These are phyloP conservation scores for Alternaria brassicicola DNA, from an alignment of 2,329 filamentous ascomycete genomes.

Conservation along the genomic window DNA sequence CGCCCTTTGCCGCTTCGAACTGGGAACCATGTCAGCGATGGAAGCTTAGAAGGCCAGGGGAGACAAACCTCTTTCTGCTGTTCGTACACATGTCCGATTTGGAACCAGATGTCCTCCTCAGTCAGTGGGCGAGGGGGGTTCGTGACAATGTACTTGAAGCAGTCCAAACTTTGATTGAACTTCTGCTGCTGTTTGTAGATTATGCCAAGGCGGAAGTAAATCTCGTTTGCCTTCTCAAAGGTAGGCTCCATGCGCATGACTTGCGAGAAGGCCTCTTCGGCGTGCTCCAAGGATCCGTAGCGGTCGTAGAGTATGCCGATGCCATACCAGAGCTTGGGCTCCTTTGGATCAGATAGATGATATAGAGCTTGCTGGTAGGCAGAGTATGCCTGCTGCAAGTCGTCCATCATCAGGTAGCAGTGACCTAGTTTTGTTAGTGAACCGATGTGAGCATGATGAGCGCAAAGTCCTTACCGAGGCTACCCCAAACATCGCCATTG, in stretches of 20 bases:
- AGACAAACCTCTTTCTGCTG: slow-evolving; percentile 93
- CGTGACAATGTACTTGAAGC: slow-evolving; percentile 96
- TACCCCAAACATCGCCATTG: slow-evolving; percentile 97
- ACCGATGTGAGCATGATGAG: neutral
- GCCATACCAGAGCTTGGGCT: slow-evolving; percentile 98
- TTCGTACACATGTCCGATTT: slow-evolving; percentile 98
- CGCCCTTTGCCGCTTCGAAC: slow-evolving; percentile 92
- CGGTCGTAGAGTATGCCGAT: slow-evolving; percentile 97
- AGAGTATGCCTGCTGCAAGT: slow-evolving; percentile 93
- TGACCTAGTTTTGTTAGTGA: slow-evolving; percentile 67
- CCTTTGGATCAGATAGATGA: slow-evolving; percentile 92
- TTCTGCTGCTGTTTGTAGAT: slow-evolving; percentile 99
- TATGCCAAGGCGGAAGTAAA: slow-evolving; percentile 98
- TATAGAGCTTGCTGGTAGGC: slow-evolving; percentile 96
- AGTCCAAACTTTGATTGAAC: slow-evolving; percentile 89
- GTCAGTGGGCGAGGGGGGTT: slow-evolving; percentile 91
- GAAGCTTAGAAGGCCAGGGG: neutral
- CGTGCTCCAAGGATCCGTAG: slow-evolving; percentile 94
- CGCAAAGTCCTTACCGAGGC: slow-evolving; percentile 68
- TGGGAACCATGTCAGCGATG: slow-evolving; percentile 51
- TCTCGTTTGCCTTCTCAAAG: slow-evolving; percentile 98
- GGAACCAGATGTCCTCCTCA: slow-evolving; percentile 99
- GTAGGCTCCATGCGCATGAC: slow-evolving; percentile 98
- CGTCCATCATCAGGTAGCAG: slow-evolving; percentile 98
- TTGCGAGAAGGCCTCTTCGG: slow-evolving; percentile 96